Evolutionary conservation across 2,329 filamentous ascomycete species (phyloP).

Genomic region (Trichophyton mentagrophytes): DNA sequence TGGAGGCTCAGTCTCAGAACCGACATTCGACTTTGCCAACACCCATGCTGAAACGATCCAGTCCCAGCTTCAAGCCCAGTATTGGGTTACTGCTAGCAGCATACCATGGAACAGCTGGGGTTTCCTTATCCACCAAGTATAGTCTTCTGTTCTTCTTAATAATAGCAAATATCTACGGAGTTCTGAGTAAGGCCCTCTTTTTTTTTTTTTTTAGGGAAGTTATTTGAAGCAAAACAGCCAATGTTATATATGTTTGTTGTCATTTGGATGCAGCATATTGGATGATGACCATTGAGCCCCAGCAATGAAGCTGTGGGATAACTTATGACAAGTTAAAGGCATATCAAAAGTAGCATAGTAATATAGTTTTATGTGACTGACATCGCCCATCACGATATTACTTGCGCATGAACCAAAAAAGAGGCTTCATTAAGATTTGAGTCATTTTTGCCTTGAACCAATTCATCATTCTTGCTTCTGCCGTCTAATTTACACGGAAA

Average conservation of each 20-base stretch:
- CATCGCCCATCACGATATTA: background rate
- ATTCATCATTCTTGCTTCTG: slow-evolving; percentile 4
- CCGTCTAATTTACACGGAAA: slow-evolving; percentile 2
- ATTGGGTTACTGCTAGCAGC: slow-evolving; percentile 21
- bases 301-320: background rate
- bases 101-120: slow-evolving; percentile 9
- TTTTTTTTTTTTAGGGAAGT: background rate
- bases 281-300: background rate
- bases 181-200: background rate
- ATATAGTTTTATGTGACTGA: background rate
- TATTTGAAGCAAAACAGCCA: background rate
- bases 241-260: background rate
- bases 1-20: background rate
- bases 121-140: slow-evolving; percentile 5
- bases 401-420: background rate
- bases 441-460: slow-evolving; percentile 1
- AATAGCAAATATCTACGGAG: background rate
- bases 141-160: background rate
- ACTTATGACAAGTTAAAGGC: background rate
- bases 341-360: background rate
- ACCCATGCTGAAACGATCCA: slow-evolving; percentile 11
- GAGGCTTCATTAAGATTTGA: background rate
- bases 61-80: slow-evolving; percentile 22
- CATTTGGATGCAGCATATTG: background rate
- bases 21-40: slow-evolving; percentile 2